Evolutionary conservation across 345 rosid species (phyloP).

Genomic region (Capsella bursapastoris): DNA sequence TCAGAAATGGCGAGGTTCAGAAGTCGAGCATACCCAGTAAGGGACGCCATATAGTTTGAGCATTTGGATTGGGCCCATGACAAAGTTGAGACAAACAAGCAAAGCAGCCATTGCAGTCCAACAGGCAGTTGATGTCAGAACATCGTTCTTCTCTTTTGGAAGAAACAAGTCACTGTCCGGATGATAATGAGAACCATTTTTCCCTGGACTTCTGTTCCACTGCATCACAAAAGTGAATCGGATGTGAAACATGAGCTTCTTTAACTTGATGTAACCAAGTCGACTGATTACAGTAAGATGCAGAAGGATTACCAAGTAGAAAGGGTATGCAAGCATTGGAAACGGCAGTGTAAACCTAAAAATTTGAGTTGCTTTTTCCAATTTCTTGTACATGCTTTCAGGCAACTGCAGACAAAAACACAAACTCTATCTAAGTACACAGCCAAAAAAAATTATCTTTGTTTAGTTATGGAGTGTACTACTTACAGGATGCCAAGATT

Average conservation of each 20-base stretch:
- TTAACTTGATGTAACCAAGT: slow-evolving; percentile 5
- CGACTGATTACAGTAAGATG: slow-evolving; percentile 4
- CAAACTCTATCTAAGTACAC: neutral
- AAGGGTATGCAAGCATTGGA: slow-evolving; percentile 79
- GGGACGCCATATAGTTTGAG: slow-evolving; percentile 74
- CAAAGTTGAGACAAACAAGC: slow-evolving; percentile 52
- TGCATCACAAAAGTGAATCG: slow-evolving; percentile 37
- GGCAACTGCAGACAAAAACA: slow-evolving; percentile 52
- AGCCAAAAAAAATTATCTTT: no score
- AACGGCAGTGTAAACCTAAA: slow-evolving; percentile 75
- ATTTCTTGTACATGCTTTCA: slow-evolving; percentile 60
- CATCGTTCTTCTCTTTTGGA: slow-evolving; percentile 62
- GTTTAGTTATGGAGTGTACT: slow-evolving; percentile 2
- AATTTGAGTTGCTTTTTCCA: slow-evolving; percentile 43
- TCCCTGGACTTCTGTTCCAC: slow-evolving; percentile 81
- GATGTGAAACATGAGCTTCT: slow-evolving; percentile 6
- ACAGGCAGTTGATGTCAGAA: slow-evolving; percentile 65
- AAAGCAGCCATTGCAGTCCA: slow-evolving; percentile 68
- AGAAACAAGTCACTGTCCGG: slow-evolving; percentile 71
- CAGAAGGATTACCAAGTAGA: slow-evolving; percentile 62
- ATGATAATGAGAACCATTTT: slow-evolving; percentile 73
- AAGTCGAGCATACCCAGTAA: slow-evolving; percentile 49
- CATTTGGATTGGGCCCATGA: slow-evolving; percentile 59
- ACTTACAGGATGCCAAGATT: slow-evolving; percentile 84
- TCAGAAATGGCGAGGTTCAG: neutral